A percentile compares a stretch with the other conserved stretches of the same genome.
These are phyloP conservation scores for Stagonosporopsis chrysanthemi DNA, from an alignment of 2,329 filamentous ascomycete genomes.

Conservation along the genomic window DNA sequence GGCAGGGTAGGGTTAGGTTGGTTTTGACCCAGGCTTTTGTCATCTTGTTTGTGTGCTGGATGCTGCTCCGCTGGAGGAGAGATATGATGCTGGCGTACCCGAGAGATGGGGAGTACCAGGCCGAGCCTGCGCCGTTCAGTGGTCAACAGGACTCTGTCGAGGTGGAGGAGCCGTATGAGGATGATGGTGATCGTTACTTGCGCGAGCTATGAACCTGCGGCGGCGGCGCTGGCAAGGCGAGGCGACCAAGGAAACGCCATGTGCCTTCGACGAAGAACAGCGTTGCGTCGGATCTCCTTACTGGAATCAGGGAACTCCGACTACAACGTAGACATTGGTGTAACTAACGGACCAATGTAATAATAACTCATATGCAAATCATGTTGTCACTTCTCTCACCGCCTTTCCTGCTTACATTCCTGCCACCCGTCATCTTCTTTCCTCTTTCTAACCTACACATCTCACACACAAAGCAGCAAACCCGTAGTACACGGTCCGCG, in stretches of 20 bases:
- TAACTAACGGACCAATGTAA: too few species aligned
- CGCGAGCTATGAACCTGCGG: neutral
- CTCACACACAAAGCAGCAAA: neutral
- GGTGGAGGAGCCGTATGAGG: neutral
- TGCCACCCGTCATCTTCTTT: neutral
- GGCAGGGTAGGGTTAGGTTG: constrained; percentile 18
- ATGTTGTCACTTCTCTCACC: neutral
- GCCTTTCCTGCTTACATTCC: neutral
- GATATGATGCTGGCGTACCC: neutral
- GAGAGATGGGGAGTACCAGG: neutral
- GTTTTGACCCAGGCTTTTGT: constrained; percentile 19
- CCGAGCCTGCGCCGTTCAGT: neutral
- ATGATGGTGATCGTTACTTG: constrained; percentile 12
- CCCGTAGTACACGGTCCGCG: neutral
- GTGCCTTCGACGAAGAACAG: neutral
- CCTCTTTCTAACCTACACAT: neutral
- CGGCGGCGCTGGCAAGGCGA: neutral
- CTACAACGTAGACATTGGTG: too few species aligned
- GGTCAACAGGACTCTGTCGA: neutral
- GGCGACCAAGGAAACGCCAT: neutral
- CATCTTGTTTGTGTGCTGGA: constrained; percentile 4
- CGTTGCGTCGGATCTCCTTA: neutral
- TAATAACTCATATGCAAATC: neutral
- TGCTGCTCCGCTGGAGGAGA: constrained; percentile 9
- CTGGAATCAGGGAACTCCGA: too few species aligned